Evolutionary conservation across 805 yeast species (phyloP), one percentile per base, ranked within the genome.

Genomic region (Monosporozyma servazzii): DNA sequence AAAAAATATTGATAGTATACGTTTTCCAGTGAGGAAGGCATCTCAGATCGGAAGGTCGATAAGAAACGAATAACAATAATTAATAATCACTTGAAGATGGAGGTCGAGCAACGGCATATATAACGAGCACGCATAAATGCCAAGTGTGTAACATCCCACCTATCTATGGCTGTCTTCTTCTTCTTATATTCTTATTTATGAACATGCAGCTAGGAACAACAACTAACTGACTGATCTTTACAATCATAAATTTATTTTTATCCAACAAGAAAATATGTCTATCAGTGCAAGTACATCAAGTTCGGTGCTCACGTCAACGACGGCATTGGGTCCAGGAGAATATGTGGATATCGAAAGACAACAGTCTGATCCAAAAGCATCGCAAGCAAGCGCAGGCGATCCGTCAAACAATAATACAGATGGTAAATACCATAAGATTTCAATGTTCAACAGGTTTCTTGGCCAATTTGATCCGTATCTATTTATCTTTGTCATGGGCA

Each of bases 401-500:
- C 10, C 7, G n/a, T 20, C 45, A 17, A 46, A 39, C 33, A 40
- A 45, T 21, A 30, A 31, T 21, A 45, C 21, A 30, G 18, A n/a
- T 23, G 46, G 25, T 7, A 25, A 43, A 43, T 43, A 27, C 27
- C 23, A 29, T 8, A 37, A 27, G 46, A 13, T 41, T 5, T 20
- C 51, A 4, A 39, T 49, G 40, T 25, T 23, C 3, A 46, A 45
- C 9, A 40, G 49, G 17, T 37, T 48, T 9, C 51, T 51, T 11
- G 47, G 54, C n/a, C 54, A 57, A 21, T 74, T 74, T 55, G 69
- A 71, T 37, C 86, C 88, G 1, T 72, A 73, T 7, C 82, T 82
- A 75, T 88, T 82, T 67, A 83, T 85, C 25, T 73, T 80, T 47
- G 77, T 82, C n/a, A 89, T 89, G 96, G 96, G 95, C 1, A 77